A percentile compares a stretch with the other conserved stretches of the same genome.
Conservation (phyloP, 2,329 filamentous ascomycete species). For the Pseudocercospora fuligena region DNA sequence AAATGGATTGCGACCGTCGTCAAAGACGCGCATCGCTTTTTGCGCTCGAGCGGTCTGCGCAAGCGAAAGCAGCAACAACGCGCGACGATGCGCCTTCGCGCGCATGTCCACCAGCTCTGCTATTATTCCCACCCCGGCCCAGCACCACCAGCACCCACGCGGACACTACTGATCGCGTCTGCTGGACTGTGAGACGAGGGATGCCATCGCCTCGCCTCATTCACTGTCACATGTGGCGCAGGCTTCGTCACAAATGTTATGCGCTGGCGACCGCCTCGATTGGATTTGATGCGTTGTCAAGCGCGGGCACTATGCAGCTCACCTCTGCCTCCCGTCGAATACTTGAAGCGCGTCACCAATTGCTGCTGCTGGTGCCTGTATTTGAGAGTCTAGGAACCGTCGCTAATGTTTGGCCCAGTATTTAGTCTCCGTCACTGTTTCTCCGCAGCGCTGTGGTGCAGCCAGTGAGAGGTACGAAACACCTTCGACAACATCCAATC, state of each 20-base stretch:
- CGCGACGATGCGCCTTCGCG: background rate
- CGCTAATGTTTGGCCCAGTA: constrained; percentile 36
- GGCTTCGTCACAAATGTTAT: constrained; percentile 32
- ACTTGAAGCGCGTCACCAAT: constrained; percentile 33
- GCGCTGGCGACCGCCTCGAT: constrained; percentile 30
- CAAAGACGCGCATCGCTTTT: background rate
- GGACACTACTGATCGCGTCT: background rate
- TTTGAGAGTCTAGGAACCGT: constrained; percentile 29
- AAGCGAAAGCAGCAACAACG: background rate
- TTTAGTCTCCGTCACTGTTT: constrained; percentile 30
- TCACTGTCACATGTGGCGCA: constrained; percentile 32
- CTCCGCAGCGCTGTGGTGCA: constrained; percentile 26
- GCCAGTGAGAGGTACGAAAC: constrained; percentile 30
- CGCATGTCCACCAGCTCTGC: background rate
- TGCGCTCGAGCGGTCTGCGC: background rate
- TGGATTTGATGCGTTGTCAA: constrained; percentile 11
- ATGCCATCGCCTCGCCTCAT: constrained; percentile 5
- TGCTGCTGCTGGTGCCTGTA: constrained; percentile 28
- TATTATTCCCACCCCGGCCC: background rate
- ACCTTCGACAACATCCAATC: constrained; percentile 17
- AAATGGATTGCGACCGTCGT: background rate
- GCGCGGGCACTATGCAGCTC: constrained; percentile 31
- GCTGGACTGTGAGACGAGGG: too few species aligned
- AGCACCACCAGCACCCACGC: constrained; percentile 9
- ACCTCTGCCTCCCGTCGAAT: constrained; percentile 29